phyloP scores from a whole-genome alignment of 352 stramenopile species.

The Pythium sukuiense region DNA sequence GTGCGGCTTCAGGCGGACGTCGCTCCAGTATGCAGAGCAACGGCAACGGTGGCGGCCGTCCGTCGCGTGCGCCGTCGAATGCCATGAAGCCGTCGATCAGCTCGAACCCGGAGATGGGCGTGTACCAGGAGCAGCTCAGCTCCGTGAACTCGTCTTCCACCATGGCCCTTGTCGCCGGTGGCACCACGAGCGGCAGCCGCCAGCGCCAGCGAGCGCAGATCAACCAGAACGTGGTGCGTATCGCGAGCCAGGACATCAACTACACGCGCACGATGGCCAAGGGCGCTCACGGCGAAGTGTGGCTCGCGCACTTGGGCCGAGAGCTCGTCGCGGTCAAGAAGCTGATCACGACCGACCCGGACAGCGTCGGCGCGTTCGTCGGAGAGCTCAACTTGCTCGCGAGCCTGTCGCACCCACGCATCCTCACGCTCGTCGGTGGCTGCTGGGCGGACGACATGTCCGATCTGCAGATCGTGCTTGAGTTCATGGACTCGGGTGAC shows the following conservation, averaged over 20 bases:
- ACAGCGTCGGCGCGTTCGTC: slow-evolving; percentile 66
- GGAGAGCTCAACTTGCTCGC: slow-evolving; percentile 83
- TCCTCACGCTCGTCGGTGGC: slow-evolving; percentile 68
- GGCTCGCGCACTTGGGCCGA: slow-evolving; percentile 65
- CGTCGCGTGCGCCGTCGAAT: not conserved
- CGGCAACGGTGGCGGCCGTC: slow-evolving; percentile 4
- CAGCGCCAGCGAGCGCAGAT: slow-evolving; percentile 31
- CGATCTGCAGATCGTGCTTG: slow-evolving; percentile 67
- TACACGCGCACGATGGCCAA: slow-evolving; percentile 82
- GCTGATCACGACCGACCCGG: slow-evolving; percentile 54
- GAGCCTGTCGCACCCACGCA: slow-evolving; percentile 69
- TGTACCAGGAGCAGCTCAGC: slow-evolving; percentile 29
- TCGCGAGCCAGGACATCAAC: slow-evolving; percentile 67
- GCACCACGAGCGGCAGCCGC: slow-evolving; percentile 14
- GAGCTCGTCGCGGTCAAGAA: slow-evolving; percentile 84
- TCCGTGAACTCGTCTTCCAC: slow-evolving; percentile 5
- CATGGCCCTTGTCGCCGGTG: not conserved
- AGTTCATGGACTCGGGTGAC: slow-evolving; percentile 54
- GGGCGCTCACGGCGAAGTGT: slow-evolving; percentile 81
- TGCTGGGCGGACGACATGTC: slow-evolving; percentile 70
- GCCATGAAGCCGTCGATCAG: slow-evolving; percentile 16
- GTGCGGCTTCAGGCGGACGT: slow-evolving; percentile 4
- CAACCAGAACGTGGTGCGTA: slow-evolving; percentile 51
- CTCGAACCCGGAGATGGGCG: slow-evolving; percentile 32
- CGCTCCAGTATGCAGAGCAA: slow-evolving; percentile 3